phyloP scores from a whole-genome alignment of 2,329 filamentous ascomycete genomes.

The Sporothrix brasiliensis region DNA sequence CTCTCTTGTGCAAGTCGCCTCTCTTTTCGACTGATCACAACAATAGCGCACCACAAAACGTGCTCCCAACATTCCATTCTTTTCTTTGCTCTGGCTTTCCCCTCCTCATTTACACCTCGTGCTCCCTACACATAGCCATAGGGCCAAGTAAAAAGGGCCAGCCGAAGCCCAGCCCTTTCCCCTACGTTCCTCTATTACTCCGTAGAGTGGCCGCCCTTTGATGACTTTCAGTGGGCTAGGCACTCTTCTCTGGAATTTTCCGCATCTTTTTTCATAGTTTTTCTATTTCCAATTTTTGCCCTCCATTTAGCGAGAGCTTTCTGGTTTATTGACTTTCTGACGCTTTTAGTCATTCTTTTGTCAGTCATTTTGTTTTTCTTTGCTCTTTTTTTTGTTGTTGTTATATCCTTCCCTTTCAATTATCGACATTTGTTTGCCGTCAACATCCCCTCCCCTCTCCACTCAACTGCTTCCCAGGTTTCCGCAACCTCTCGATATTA shows the following conservation, averaged over 20 bases:
- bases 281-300: conserved; percentile 9
- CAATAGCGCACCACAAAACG: conserved; percentile 9
- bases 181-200: conserved; percentile 8
- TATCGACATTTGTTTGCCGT: conserved; percentile 13
- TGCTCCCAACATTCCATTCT: conserved; percentile 22
- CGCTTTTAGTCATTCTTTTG: background rate
- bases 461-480: conserved; percentile 9
- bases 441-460: background rate
- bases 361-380: background rate
- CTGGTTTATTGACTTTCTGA: conserved; percentile 13
- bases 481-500: conserved; percentile 21
- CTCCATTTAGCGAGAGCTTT: background rate
- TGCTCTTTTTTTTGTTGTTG: background rate
- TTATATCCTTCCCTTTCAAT: conserved; percentile 2
- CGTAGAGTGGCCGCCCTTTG: conserved; percentile 12
- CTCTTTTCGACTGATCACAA: conserved; percentile 25
- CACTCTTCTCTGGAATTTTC: conserved; percentile 17
- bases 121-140: conserved; percentile 5
- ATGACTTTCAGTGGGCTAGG: background rate
- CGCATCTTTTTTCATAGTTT: conserved; percentile 1
- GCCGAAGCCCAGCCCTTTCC: conserved; percentile 7
- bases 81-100: background rate
- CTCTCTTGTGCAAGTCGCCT: conserved; percentile 7
- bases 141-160: background rate
- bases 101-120: conserved; percentile 3